phyloP scores from a whole-genome alignment of 352 stramenopile species.

The Phytopythium oedochilum region DNA sequence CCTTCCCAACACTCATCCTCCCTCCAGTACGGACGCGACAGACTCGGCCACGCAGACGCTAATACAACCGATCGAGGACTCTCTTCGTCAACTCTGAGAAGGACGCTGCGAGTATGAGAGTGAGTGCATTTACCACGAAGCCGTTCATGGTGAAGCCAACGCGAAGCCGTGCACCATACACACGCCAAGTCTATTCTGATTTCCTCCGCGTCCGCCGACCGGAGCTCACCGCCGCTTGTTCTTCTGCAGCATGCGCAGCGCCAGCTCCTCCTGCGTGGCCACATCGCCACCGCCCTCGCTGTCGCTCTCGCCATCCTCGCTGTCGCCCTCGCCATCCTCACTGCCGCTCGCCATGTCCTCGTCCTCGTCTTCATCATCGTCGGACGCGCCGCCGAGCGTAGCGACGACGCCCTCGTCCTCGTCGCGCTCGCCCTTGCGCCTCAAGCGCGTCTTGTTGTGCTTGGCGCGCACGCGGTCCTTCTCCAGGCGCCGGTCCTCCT shows the following conservation, averaged over 20 bases:
- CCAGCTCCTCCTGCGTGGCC: constrained; percentile 74
- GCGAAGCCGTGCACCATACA: too few relatives aligned
- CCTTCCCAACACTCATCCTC: too few relatives aligned
- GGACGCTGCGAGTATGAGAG: too few relatives aligned
- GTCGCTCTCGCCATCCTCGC: constrained; percentile 9
- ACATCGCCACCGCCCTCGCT: constrained; percentile 34
- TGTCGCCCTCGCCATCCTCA: constrained; percentile 22
- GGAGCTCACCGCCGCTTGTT: constrained; percentile 28
- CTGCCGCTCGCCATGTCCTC: constrained; percentile 16
- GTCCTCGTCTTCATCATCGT: constrained; percentile 21
- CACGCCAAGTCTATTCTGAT: background rate
- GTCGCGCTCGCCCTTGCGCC: constrained; percentile 71
- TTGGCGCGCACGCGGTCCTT: constrained; percentile 88
- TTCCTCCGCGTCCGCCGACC: too few relatives aligned
- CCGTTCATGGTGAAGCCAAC: background rate
- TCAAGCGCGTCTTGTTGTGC: constrained; percentile 86
- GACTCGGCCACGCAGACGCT: constrained; percentile 1
- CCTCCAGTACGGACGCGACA: background rate
- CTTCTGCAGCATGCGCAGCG: constrained; percentile 67
- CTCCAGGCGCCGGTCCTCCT: constrained; percentile 70
- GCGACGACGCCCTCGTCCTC: constrained; percentile 18
- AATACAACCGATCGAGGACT: background rate
- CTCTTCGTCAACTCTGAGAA: background rate
- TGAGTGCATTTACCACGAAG: background rate
- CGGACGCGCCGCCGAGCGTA: constrained; percentile 16